Evolutionary conservation across 129 eudicot genomes (phyloP), one percentile per base, ranked within the genome.

Genomic region (Centrapalus pauciflorus): DNA sequence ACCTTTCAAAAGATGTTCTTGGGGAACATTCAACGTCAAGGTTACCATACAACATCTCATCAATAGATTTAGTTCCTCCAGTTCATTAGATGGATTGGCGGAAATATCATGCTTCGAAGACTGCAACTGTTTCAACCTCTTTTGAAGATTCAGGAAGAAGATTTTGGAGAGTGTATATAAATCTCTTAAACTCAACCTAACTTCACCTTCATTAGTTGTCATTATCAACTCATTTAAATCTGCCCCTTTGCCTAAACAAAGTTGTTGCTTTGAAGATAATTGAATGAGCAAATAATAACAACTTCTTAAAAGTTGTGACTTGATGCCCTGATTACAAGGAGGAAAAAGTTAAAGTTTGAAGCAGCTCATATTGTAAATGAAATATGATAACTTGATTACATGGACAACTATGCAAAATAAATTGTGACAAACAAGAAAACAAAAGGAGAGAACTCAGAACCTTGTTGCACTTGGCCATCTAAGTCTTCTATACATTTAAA

Each of bases 21-120:
- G 78, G 24, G 71, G 58, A 45, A 41, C 64, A n/a, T 58, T 75
- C 64, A 85, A 51, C 13, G 71, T 75, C 80, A 87, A 64, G 1
- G 70, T 69, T 19, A 83, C 54, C 74, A 87, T 29, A 58, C 90
- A 91, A 64, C 96, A 85, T 67, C 97, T 79, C 55, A 85, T 66
- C 41, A 85, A 79, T 55, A 85, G 50, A 60, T 66, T 72, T 26
- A 87, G 13, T 46, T 79, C 80, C 66, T 88, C 88, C 23, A 68
- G 66, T 58, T 69, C 67, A 70, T 65, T 58, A 48, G 71, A 79
- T 58, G 48, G 41, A 60, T 13, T 49, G 4, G 70, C 61, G 45
- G 79, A 75, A 57, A 55, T 49, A 33, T 71, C 76, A 59, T 67
- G 62, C 16, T 76, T 46, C 11, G 70, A 68, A 50, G 61, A 78